phyloP scores from a whole-genome alignment of 108 stramenopile genomes.

The Phaeodactylum tricornutum region DNA sequence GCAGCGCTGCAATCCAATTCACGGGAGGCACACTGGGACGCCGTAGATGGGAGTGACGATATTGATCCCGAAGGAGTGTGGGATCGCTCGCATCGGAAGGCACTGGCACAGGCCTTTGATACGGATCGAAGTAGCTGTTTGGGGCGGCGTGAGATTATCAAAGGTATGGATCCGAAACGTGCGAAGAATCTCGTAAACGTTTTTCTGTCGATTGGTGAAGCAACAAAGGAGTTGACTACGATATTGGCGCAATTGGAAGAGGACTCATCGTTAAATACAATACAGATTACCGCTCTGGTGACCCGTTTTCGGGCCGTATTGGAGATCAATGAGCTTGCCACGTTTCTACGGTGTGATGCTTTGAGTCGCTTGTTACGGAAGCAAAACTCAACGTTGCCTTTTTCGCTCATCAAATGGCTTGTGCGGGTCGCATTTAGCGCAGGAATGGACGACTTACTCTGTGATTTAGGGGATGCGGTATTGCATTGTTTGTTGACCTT shows the following conservation, averaged over 20 bases:
- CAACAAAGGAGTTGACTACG: background rate
- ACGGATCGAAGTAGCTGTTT: slow-evolving; percentile 1
- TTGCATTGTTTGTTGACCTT: too few relatives aligned
- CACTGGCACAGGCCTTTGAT: background rate
- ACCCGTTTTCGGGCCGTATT: background rate
- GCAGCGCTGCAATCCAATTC: background rate
- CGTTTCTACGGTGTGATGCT: too few relatives aligned
- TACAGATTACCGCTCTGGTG: background rate
- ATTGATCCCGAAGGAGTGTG: background rate
- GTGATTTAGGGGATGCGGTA: too few relatives aligned
- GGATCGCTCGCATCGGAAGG: background rate
- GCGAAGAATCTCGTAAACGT: background rate
- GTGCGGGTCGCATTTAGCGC: too few relatives aligned
- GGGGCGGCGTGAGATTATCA: background rate
- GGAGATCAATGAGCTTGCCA: background rate
- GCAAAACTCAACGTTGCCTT: too few relatives aligned
- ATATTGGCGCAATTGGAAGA: background rate
- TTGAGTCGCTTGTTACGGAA: too few relatives aligned
- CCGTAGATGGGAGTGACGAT: background rate
- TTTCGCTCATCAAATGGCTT: too few relatives aligned
- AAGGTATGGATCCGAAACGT: background rate
- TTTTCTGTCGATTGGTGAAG: background rate
- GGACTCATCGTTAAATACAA: too few relatives aligned
- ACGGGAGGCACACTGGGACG: background rate
- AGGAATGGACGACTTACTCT: too few relatives aligned